Conservation (phyloP, 2,329 filamentous ascomycete genomes). For the Aspergillus sclerotialis region DNA sequence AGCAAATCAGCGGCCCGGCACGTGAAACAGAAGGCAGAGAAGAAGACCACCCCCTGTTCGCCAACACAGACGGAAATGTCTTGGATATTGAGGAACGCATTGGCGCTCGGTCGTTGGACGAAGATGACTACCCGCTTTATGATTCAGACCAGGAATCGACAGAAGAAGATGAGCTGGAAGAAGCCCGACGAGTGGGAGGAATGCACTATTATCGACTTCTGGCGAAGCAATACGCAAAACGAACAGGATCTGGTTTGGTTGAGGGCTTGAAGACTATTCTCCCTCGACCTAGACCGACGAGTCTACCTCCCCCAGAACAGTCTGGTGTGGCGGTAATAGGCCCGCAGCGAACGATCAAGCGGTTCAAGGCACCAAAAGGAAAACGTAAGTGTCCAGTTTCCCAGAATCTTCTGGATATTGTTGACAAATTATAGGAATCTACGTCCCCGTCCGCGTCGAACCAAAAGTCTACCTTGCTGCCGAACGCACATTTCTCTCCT, state of each 20-base stretch:
- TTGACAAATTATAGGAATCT: constrained; percentile 58
- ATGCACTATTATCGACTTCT: constrained; percentile 65
- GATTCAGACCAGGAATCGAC: constrained; percentile 83
- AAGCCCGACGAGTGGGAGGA: constrained; percentile 68
- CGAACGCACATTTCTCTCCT: constrained; percentile 90
- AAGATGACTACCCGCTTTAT: constrained; percentile 73
- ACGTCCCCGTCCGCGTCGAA: constrained; percentile 91
- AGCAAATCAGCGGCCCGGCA: constrained; percentile 19
- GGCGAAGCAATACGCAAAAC: constrained; percentile 44
- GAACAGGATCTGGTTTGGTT: constrained; percentile 39
- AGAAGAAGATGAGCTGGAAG: constrained; percentile 66
- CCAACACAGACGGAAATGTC: constrained; percentile 39
- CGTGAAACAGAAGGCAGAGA: constrained; percentile 40
- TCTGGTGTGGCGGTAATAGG: constrained; percentile 36
- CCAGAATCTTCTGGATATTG: background rate
- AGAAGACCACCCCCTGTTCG: constrained; percentile 35
- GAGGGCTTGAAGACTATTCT: constrained; percentile 45
- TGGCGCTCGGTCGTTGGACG: constrained; percentile 49
- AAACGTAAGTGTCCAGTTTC: constrained; percentile 37
- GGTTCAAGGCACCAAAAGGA: constrained; percentile 52
- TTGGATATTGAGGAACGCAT: constrained; percentile 82
- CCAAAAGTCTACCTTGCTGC: constrained; percentile 97
- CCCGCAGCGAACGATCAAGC: constrained; percentile 40
- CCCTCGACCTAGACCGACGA: constrained; percentile 45
- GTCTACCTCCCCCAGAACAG: constrained; percentile 29